phyloP scores from a whole-genome alignment of 495 filamentous ascomycete species.

The Sordaria brevicollis region DNA sequence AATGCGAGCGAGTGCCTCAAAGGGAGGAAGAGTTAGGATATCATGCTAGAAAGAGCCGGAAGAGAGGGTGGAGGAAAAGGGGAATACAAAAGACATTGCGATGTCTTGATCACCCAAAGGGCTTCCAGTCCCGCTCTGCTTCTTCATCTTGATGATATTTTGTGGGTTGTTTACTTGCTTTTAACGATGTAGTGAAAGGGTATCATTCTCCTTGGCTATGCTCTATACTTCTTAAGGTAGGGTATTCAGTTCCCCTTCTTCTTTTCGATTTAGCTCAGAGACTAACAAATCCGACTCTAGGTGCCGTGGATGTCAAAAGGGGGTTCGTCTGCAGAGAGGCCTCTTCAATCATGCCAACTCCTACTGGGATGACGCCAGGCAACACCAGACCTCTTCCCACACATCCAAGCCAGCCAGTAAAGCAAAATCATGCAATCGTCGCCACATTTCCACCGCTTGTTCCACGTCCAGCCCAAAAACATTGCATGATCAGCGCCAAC shows the following conservation, averaged over 20 bases:
- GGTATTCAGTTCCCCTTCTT: not conserved
- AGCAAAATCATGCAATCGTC: not conserved
- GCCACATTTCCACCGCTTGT: too few species aligned
- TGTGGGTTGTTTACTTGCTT: not conserved
- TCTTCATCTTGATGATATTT: not conserved
- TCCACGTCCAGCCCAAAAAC: not conserved
- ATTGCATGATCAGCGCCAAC: not conserved
- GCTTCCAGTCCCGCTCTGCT: too few species aligned
- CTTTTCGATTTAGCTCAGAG: not conserved
- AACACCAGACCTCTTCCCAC: not conserved
- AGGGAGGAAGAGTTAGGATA: not conserved
- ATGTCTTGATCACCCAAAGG: not conserved
- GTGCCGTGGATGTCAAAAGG: too few species aligned
- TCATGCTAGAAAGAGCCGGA: not conserved
- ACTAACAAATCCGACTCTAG: too few species aligned
- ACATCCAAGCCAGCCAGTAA: not conserved
- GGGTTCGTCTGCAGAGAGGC: too few species aligned
- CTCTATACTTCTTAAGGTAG: not conserved
- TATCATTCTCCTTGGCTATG: not conserved
- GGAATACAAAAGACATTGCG: not conserved
- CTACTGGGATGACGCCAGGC: too few species aligned
- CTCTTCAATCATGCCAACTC: too few species aligned
- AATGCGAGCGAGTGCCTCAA: not conserved
- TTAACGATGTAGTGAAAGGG: not conserved
- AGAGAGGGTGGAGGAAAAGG: not conserved